phyloP scores from a whole-genome alignment of 345 rosid genomes.

The Microcos paniculata region DNA sequence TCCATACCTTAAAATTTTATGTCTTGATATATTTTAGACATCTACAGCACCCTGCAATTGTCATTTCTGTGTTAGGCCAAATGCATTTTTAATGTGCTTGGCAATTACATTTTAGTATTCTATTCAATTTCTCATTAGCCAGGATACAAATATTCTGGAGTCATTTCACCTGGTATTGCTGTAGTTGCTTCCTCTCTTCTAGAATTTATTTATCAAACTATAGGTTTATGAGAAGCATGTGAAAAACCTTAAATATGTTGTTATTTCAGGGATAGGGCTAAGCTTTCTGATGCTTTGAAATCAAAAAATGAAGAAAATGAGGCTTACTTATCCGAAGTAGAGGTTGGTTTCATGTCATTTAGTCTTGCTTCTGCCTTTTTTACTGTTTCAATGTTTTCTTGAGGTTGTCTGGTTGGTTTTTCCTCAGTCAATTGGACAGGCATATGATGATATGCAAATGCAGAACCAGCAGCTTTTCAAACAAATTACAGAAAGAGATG shows the following conservation, averaged over 20 bases:
- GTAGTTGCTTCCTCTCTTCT: background rate
- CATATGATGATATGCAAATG: slow-evolving; percentile 91
- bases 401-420: slow-evolving; percentile 27
- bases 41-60: background rate
- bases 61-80: background rate
- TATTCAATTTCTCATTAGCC: background rate
- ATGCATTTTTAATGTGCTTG: background rate
- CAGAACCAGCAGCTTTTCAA: slow-evolving; percentile 97
- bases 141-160: background rate
- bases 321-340: slow-evolving; percentile 86
- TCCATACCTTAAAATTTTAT: too few species aligned
- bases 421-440: slow-evolving; percentile 85
- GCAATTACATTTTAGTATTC: background rate
- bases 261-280: slow-evolving; percentile 59
- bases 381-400: slow-evolving; percentile 20
- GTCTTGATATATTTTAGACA: too few species aligned
- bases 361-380: slow-evolving; percentile 18
- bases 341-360: slow-evolving; percentile 53
- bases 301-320: slow-evolving; percentile 91
- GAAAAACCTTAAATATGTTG: background rate
- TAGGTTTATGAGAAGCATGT: background rate
- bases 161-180: background rate
- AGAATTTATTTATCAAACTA: background rate
- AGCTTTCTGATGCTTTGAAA: slow-evolving; percentile 64
- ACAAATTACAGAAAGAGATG: too few species aligned